These are phyloP conservation scores for Talaromyces funiculosus DNA, from an alignment of 2,329 filamentous ascomycete genomes.

Conservation along the genomic window DNA sequence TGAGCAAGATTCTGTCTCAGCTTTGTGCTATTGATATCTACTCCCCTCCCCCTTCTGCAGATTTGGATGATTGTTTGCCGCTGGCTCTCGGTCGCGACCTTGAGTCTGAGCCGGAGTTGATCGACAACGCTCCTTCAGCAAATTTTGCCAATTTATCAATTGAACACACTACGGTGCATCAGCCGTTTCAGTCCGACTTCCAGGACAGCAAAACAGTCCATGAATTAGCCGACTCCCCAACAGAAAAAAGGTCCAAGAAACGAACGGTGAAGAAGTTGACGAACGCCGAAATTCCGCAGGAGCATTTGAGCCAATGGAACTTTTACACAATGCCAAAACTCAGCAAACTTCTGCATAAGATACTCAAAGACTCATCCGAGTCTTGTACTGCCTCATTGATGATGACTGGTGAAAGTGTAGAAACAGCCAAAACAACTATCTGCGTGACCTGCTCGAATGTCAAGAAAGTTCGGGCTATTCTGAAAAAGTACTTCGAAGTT, in stretches of 20 bases:
- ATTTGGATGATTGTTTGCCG: constrained; percentile 39
- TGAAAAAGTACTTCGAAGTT: constrained; percentile 54
- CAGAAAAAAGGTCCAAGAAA: constrained; percentile 32
- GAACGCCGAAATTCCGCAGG: constrained; percentile 49
- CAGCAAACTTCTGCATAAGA: constrained; percentile 54
- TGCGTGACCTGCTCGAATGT: constrained; percentile 58
- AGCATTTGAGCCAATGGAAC: constrained; percentile 55
- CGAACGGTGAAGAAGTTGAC: constrained; percentile 42
- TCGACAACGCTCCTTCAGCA: neutral
- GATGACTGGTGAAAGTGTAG: constrained; percentile 53
- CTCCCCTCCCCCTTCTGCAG: constrained; percentile 34
- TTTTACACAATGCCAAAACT: constrained; percentile 52
- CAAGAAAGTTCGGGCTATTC: constrained; percentile 52
- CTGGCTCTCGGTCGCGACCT: constrained; percentile 34
- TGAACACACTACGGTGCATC: constrained; percentile 14
- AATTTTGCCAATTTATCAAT: constrained; percentile 7
- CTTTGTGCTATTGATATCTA: constrained; percentile 40
- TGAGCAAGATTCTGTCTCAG: constrained; percentile 38
- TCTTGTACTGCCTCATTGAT: constrained; percentile 57
- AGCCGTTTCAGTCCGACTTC: constrained; percentile 18
- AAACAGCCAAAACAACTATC: constrained; percentile 56
- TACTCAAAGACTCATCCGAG: constrained; percentile 54
- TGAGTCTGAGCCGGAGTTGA: constrained; percentile 22
- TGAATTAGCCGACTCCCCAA: constrained; percentile 22
- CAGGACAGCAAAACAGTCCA: constrained; percentile 12